A percentile compares a stretch with the other conserved stretches of the same genome.
phyloP scores from a whole-genome alignment of 2,329 filamentous ascomycete genomes.

The Lachnellula suecica region DNA sequence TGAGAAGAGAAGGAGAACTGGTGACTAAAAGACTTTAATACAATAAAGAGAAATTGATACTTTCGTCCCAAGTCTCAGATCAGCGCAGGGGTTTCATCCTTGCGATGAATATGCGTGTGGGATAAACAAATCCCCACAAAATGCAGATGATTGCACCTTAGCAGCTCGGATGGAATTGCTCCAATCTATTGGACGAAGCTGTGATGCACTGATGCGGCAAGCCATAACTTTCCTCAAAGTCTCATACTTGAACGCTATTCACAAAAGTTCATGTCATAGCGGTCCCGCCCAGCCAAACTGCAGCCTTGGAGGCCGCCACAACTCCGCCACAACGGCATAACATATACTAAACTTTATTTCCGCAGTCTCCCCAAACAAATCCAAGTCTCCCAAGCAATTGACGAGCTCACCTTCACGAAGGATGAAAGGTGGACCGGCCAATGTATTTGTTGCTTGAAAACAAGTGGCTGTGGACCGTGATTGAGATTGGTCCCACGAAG shows the following conservation, averaged over 20 bases:
- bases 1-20: not conserved
- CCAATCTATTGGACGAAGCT: too few species aligned
- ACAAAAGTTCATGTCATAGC: not conserved
- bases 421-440: not conserved
- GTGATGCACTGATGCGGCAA: too few species aligned
- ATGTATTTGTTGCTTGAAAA: slow-evolving; percentile 4
- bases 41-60: not conserved
- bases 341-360: slow-evolving; percentile 2
- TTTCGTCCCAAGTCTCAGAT: not conserved
- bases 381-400: not conserved
- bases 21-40: slow-evolving; percentile 3
- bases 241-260: too few species aligned
- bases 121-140: too few species aligned
- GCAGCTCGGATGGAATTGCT: too few species aligned
- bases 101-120: too few species aligned
- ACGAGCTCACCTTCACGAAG: too few species aligned
- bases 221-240: not conserved
- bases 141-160: too few species aligned
- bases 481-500: slow-evolving; percentile 1
- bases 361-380: not conserved
- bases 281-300: not conserved
- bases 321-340: not conserved
- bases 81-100: too few species aligned
- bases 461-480: not conserved
- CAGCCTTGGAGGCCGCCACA: not conserved